Conservation (phyloP, 495 filamentous ascomycete genomes). For the Trichodelitschia bisporula region DNA sequence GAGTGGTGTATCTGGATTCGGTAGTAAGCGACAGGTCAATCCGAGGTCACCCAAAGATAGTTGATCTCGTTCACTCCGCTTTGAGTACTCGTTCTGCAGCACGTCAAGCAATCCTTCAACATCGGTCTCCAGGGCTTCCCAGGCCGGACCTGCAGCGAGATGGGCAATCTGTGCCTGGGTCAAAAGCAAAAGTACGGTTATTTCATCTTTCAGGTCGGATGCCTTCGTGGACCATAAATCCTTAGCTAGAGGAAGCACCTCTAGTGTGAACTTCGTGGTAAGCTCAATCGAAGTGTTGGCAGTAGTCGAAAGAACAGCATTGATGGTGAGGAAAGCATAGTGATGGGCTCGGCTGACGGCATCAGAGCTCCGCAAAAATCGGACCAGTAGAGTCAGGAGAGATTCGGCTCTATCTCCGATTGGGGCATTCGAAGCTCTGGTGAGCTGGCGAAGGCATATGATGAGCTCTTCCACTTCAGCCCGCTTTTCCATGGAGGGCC, state of each 20-base stretch:
- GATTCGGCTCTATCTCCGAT: constrained; percentile 29
- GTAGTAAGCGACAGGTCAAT: no score
- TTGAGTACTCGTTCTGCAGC: constrained; percentile 7
- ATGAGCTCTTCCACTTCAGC: no score
- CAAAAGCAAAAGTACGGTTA: constrained; percentile 11
- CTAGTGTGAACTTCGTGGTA: constrained; percentile 2
- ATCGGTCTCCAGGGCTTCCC: no score
- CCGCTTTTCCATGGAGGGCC: no score
- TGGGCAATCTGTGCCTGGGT: neutral
- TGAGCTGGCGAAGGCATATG: constrained; percentile 35
- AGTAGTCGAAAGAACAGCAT: constrained; percentile 38
- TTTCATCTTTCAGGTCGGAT: constrained; percentile 36
- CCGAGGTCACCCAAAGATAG: constrained; percentile 8
- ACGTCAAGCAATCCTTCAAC: constrained; percentile 13
- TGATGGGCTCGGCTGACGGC: constrained; percentile 38
- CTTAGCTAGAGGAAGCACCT: constrained; percentile 44
- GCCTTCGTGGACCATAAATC: constrained; percentile 50
- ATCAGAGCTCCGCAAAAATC: constrained; percentile 34
- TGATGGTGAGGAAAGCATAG: constrained; percentile 48
- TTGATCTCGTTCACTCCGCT: constrained; percentile 5
- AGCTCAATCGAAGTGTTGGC: no score
- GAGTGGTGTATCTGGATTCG: no score
- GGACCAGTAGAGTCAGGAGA: constrained; percentile 31
- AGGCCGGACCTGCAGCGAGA: neutral
- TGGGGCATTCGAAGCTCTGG: constrained; percentile 45